Conservation (phyloP, 805 yeast genomes). For the Dipodascopsis tothii region DNA sequence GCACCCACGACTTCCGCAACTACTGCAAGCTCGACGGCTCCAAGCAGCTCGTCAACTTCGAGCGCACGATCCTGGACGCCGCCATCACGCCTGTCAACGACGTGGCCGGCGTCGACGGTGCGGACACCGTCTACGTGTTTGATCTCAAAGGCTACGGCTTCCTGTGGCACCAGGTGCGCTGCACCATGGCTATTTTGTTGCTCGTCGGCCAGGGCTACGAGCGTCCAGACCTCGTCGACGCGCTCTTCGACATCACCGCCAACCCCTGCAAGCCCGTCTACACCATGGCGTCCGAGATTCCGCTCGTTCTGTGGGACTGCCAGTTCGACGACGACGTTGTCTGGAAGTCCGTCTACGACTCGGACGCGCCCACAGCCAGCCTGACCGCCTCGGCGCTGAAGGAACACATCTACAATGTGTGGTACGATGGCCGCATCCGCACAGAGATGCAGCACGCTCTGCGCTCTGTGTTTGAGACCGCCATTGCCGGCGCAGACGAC, state of each 20-base stretch:
- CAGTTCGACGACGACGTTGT: constrained; percentile 53
- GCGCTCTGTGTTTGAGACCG: constrained; percentile 30
- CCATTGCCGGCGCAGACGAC: not conserved
- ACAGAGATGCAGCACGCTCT: constrained; percentile 46
- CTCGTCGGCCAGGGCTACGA: constrained; percentile 76
- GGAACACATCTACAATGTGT: constrained; percentile 35
- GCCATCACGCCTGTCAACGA: constrained; percentile 36
- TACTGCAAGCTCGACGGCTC: constrained; percentile 92
- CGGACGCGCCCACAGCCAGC: constrained; percentile 38
- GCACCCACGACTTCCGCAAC: constrained; percentile 85
- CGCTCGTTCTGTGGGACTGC: constrained; percentile 81
- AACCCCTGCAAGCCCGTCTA: constrained; percentile 67
- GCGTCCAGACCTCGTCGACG: constrained; percentile 46
- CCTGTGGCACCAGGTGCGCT: constrained; percentile 95
- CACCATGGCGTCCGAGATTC: constrained; percentile 85
- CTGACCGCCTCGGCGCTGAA: constrained; percentile 17
- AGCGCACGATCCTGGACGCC: constrained; percentile 53
- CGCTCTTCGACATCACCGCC: constrained; percentile 50
- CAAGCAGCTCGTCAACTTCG: constrained; percentile 76
- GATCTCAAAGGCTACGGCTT: constrained; percentile 84
- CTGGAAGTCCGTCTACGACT: constrained; percentile 33
- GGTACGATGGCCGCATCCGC: constrained; percentile 53
- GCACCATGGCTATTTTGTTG: constrained; percentile 81
- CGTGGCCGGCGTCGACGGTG: constrained; percentile 13
- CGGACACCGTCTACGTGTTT: constrained; percentile 51